A percentile compares a stretch with the other conserved stretches of the same genome.
phyloP scores from a whole-genome alignment of 495 filamentous ascomycete species.

The Coniosporium apollinis region DNA sequence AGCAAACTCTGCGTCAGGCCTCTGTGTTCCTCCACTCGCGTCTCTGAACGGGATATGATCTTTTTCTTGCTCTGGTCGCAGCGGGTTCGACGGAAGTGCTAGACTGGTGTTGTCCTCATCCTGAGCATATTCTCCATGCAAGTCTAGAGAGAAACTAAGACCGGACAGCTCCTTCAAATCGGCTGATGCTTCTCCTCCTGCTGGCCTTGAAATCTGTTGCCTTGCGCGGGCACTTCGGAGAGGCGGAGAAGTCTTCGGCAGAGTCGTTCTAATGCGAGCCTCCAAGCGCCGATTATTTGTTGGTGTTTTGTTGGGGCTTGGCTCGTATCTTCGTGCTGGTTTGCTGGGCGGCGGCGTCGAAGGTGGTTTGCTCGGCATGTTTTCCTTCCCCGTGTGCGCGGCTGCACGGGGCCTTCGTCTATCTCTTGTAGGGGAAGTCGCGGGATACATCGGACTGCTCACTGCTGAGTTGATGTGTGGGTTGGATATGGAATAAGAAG shows the following conservation, averaged over 20 bases:
- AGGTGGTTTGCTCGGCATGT: not conserved
- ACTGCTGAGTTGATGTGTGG: conserved; percentile 30
- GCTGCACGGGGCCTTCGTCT: not conserved
- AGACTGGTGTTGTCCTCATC: conserved; percentile 1
- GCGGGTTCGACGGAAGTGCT: not conserved
- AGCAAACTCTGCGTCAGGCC: no score
- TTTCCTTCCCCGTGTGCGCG: conserved; percentile 2
- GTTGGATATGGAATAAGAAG: conserved; percentile 28
- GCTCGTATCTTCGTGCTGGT: conserved; percentile 11
- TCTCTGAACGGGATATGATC: not conserved
- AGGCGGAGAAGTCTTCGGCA: conserved; percentile 50
- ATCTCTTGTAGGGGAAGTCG: conserved; percentile 13
- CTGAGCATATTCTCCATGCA: conserved; percentile 43
- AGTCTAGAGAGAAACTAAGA: conserved; percentile 44
- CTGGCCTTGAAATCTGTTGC: conserved; percentile 53
- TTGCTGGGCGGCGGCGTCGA: conserved; percentile 3
- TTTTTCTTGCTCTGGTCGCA: not conserved
- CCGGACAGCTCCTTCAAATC: conserved; percentile 11
- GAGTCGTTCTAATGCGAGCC: conserved; percentile 49
- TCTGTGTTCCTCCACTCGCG: conserved; percentile 1
- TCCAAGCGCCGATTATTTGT: conserved; percentile 32
- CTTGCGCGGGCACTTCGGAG: conserved; percentile 69
- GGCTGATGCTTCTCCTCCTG: conserved; percentile 25
- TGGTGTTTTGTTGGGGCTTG: conserved; percentile 3
- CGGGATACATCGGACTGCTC: no score